Evolutionary conservation across 768 basidiomycete species (phyloP).

Genomic region (Tricholoma terreum): DNA sequence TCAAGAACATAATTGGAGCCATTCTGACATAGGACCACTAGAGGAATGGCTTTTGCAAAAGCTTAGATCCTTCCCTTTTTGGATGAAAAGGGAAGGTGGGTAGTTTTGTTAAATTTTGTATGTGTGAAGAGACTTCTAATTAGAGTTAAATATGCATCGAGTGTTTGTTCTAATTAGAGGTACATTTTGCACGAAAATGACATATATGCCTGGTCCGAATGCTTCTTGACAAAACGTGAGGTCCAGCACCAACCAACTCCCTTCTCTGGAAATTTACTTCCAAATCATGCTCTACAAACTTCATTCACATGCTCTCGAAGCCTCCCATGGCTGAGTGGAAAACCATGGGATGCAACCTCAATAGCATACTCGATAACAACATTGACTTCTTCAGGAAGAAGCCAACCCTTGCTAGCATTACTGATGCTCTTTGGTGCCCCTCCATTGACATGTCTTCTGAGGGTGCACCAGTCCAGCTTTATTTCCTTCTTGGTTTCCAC

Average conservation of each 20-base stretch:
- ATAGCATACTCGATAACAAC: not conserved
- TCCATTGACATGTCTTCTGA: not conserved
- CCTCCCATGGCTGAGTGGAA: conserved; percentile 22
- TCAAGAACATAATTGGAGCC: no score
- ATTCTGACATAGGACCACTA: no score
- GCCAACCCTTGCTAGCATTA: not conserved
- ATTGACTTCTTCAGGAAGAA: not conserved
- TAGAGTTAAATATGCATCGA: no score
- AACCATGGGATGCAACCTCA: conserved; percentile 11
- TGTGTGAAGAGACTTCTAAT: no score
- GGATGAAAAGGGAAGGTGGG: no score
- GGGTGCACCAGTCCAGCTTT: not conserved
- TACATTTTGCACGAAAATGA: no score
- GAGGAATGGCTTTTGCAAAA: no score
- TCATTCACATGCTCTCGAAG: conserved; percentile 24
- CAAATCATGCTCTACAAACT: conserved; percentile 13
- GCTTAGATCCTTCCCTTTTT: no score
- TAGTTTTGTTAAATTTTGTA: no score
- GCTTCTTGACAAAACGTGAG: not conserved
- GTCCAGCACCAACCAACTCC: not conserved
- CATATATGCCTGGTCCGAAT: not conserved
- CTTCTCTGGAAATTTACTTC: conserved; percentile 5
- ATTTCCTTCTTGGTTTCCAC: not conserved
- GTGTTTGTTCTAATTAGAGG: no score
- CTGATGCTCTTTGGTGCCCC: not conserved